Evolutionary conservation across 208 protist species (phyloP), one percentile per base, ranked within the genome.

Genomic region (Leptomonas pyrrhocoris): DNA sequence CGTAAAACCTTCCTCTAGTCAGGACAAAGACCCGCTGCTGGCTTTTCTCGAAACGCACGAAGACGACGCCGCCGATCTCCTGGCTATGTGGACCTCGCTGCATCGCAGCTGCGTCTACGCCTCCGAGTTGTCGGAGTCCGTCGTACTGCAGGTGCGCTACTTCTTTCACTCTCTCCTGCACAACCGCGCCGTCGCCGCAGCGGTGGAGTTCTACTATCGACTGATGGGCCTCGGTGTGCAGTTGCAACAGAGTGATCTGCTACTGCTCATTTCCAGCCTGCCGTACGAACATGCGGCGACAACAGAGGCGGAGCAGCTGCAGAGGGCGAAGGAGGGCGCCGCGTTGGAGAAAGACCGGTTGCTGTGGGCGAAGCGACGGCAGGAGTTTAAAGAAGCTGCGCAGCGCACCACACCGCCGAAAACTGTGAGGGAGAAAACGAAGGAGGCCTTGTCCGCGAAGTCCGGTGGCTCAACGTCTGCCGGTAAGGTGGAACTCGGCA

Each of bases 41-140:
- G 77, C 80, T 2, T 93, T 93, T 72, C 68, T 95, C 0, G 81
- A 90, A 45, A 65, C 70, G 19, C 80, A 93, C 66, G 80, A 89
- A 13, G 87, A 93, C 31, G 87, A 95, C 21, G 88, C 80, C 2
- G 87, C 78, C 21, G 43, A 86, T n/a, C 43, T 95, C 42, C 80
- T 95, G 16, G 87, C 84, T 53, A 93, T 90, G 86, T 93, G 87
- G 88, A 90, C 86, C 3, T 90, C 88, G 0, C 66, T 95, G 31
- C 77, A 83, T 53, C 87, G 90, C 61, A 83, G 86, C 64, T 95
- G 90, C 51, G 73, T 92, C 36, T 85, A 89, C 66, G 85, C 83
- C 23, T 90, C 88, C 6, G 85, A 89, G 36, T 60, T 95, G 21
- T 90, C 87, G 5, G 87, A 93, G 77, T 81, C 75, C 15, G 56